Evolutionary conservation across 116 monocot genomes (phyloP), one percentile per base, ranked within the genome.

Genomic region (Zostera marina): DNA sequence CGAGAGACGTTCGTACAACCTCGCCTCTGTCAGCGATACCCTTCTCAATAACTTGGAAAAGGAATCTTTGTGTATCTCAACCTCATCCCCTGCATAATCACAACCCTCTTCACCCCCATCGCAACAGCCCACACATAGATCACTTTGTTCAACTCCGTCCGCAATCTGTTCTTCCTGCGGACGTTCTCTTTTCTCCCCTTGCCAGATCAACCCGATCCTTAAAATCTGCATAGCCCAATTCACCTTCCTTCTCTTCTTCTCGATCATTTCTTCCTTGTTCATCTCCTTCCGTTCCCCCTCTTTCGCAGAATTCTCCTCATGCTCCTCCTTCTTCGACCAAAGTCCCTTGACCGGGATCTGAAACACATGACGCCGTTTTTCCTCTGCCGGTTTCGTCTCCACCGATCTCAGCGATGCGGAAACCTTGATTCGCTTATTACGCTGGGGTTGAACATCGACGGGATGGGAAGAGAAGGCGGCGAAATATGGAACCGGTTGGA

Each of bases 141-240:
- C 68, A 3, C 70, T 63, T 7, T 43, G 62, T 2, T 70, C 70
- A 3, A 64, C 13, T 46, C 42, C 39, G 40, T 32, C 68, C 22
- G n/a, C 54, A 7, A 16, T 62, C 44, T 64, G 71, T 26, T 55
- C 68, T 16, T 58, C 54, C 11, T 61, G 61, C 41, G 22, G 44
- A 22, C 61, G 59, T 60, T 67, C 52, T 53, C 64, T 62, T 57
- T 24, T 59, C 60, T 67, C 52, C 58, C 67, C 66, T 61, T 40
- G 62, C 75, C 72, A 78, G 7, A 71, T 25, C 16, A 74, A 76
- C 14, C 75, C 45, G 57, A 79, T 81, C 12, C 69, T 68, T 56
- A 88, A 63, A 47, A 94, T 94, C 61, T 84, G 77, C 79, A 81
- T 5, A 25, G 82, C 88, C 93, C 93, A 94, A 53, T 77, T 84